Conservation (phyloP, 345 rosid species). For the Eucalyptus shirleyi region DNA sequence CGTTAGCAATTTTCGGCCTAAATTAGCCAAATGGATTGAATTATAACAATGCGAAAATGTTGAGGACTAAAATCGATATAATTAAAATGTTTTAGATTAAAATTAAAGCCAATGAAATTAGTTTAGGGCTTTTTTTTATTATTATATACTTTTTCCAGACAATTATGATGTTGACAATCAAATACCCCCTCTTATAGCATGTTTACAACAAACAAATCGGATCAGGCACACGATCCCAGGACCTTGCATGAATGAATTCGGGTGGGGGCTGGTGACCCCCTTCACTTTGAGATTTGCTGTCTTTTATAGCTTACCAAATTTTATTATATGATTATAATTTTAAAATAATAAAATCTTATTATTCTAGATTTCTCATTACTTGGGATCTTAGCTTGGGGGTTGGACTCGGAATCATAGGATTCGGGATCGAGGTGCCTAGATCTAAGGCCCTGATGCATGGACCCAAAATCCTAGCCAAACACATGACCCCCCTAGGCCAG, state of each 20-base stretch:
- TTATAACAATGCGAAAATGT: too few species aligned
- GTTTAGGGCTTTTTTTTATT: too few species aligned
- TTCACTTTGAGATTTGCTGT: neutral
- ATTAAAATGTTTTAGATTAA: too few species aligned
- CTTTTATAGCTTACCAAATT: neutral
- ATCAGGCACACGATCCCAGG: neutral
- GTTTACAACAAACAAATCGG: neutral
- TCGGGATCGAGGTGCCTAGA: neutral
- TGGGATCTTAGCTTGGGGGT: neutral
- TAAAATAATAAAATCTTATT: too few species aligned
- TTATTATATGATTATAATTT: too few species aligned
- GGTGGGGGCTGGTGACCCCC: neutral
- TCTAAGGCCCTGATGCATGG: neutral
- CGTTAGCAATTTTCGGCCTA: too few species aligned
- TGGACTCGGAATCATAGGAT: neutral
- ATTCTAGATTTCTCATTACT: neutral
- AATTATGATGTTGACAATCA: neutral
- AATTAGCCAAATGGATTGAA: too few species aligned
- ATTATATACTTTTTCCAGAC: neutral
- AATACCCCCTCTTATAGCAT: neutral
- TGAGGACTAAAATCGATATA: too few species aligned
- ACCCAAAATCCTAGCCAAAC: neutral
- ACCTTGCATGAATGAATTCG: neutral
- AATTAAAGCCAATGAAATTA: too few species aligned
- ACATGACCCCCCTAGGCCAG: neutral